Evolutionary conservation across 164 flowering plant genomes (phyloP), one percentile per base, ranked within the genome.

Genomic region (Kalanchoe fedtschenkoi): DNA sequence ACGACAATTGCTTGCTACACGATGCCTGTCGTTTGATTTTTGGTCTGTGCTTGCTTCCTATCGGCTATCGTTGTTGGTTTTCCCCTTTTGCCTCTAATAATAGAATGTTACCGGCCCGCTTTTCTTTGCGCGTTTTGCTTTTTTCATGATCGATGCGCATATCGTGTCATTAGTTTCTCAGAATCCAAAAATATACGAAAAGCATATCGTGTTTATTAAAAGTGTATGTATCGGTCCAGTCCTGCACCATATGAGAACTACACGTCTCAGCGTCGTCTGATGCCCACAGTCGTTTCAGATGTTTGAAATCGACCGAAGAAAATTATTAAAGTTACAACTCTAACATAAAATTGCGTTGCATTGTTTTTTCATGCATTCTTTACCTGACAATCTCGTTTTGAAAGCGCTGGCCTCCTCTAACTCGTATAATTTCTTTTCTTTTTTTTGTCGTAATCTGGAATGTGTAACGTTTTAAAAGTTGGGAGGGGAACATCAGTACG

Each of bases 41-140:
- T 21, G 29, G 21, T n/a, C n/a, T n/a, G n/a, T 51, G 15, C 14
- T 0, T 51, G 32, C 32, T 22, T 17, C 21, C 4, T 26, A 11
- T 51, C 28, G 28, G n/a, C n/a, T n/a, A 29, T 26, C 2, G 11
- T 26, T 24, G n/a, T 13, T 51, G 24, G 56, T 11, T 37, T 37
- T 47, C 28, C 54, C 54, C 54, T 7, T 47, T 51, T 24, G 9
- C 16, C n/a, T 51, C 56, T 8, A 26, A 51, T 51, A 51, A 51
- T 51, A 51, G 56, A 51, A 51, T 51, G 56, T 17, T 51, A n/a
- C n/a, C n/a, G n/a, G n/a, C n/a, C n/a, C n/a, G 28, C 56, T 51
- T 51, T 47, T 47, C 54, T 47, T 22, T 21, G 14, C 54, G 29
- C 54, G 14, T 47, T n/a, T 47, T 22, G 8, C 54, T 22, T 22